Evolutionary conservation across 768 basidiomycete genomes (phyloP), one percentile per base, ranked within the genome.

Genomic region (Calocybe gangraenosa): DNA sequence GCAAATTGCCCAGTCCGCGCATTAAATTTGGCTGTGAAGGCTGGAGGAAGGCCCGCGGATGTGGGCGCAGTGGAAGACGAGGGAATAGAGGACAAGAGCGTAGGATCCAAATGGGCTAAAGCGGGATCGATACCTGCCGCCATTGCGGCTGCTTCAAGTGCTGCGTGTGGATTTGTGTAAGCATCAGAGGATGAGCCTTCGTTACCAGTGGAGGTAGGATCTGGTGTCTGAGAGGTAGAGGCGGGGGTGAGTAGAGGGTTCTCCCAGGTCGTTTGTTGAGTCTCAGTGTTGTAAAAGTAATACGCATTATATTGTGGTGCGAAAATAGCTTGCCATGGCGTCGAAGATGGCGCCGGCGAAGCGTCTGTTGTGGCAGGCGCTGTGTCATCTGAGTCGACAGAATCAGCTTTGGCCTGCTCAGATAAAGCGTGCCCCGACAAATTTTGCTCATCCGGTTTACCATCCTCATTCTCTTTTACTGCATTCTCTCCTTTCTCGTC

Each of bases 51-150:
- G 57, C 60, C 37, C 19, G 69, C 57, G 34, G 65, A 66, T 11
- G 34, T 7, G 7, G 57, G 68, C 53, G 48, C 64, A 20, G 58
- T 38, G 21, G 64, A 53, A 1, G 60, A 45, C 22, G 48, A 46
- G 15, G 55, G 42, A 14, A 52, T 55, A 9, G 71, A 57, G 13
- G 63, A 55, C n/a, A 72, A 63, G 20, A 92, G 77, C 2, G 83
- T 69, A 2, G 89, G 90, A 61, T 92, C 89, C 44, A 92, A 81
- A 58, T 84, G 64, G 8, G 89, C 88, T 33, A 92, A 76, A 4
- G 81, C 74, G 2, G 89, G 89, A 61, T 92, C 89, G 58, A 92
- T 92, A 42, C 89, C 90, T 52, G 82, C 82, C 3, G 85, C 84
- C 25, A 79, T 56, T 1, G 88, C 87, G 6, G 87, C 86, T 4